Evolutionary conservation across 2,329 filamentous ascomycete genomes (phyloP), one percentile per base, ranked within the genome.

Genomic region (Cladosporium sp.): DNA sequence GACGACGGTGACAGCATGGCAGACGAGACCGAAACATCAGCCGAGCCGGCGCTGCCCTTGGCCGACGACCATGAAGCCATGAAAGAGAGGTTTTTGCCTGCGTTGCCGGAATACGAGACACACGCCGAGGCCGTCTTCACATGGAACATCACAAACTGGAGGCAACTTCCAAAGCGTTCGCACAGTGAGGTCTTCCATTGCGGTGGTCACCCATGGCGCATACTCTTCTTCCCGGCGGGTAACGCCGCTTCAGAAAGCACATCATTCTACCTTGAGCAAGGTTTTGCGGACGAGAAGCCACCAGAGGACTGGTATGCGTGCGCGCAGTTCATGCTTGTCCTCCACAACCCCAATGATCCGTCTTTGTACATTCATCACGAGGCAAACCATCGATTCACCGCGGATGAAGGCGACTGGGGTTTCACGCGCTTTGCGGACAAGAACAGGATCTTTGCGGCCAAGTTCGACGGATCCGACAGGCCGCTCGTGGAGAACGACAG

Each of bases 351-450:
- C 55, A 92, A 94, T 75, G 92, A 97, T 73, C 94, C 95, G n/a
- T 88, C 88, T 69, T 86, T 97, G 72, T 92, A 90, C 78, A 79
- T 86, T 47, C 85, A 85, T 60, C 91, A 97, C 73, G 85, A 84
- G 52, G 95, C 95, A n/a, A 92, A 93, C 72, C 95, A 99, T 77
- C 90, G 95, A 67, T 99, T 98, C 79, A 98, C 93, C 4, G 92
- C 91, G 69, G 95, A 98, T 52, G 95, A 99, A 79, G 93, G 92
- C 28, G 95, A 99, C 74, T 99, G 95, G 95, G 95, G 95, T 1
- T 99, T 99, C 78, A 99, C 95, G n/a, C 85, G 94, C 65, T 99
- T 98, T 76, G 88, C 93, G 14, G 95, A 98, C 77, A 85, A 96
- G 59, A 86, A 92, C 64, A 90, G 88, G 74, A 90, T 98, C 77